Conservation (phyloP, 1,284 basidiomycete genomes). For the Xerocomus amazonicus region DNA sequence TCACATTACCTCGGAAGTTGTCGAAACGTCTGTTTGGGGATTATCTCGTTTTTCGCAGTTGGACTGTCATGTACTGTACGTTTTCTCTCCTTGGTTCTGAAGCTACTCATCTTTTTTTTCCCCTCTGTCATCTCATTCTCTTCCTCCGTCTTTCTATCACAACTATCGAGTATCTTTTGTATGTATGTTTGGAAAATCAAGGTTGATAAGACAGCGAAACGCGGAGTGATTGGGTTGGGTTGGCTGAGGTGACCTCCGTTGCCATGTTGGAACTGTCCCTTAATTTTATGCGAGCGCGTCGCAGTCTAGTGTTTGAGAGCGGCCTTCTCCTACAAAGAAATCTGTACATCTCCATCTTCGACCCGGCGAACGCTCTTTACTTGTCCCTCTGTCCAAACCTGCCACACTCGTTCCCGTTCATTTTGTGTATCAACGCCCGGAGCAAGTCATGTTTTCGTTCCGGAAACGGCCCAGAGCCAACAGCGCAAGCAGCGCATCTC, state of each 20-base stretch:
- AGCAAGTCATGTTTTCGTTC: conserved; percentile 63
- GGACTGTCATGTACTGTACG: conserved; percentile 37
- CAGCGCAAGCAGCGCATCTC: conserved; percentile 44
- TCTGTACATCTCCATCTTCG: conserved; percentile 8
- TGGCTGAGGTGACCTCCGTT: conserved; percentile 19
- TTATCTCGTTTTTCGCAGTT: conserved; percentile 30
- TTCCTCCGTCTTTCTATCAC: conserved; percentile 14
- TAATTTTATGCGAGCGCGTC: conserved; percentile 22
- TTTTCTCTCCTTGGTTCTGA: conserved; percentile 20
- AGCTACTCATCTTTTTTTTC: conserved; percentile 10
- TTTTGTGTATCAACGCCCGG: conserved; percentile 15
- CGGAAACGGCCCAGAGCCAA: conserved; percentile 49
- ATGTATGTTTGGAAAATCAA: conserved; percentile 34
- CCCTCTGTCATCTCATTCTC: neutral
- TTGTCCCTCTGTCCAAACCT: conserved; percentile 11
- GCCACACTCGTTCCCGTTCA: conserved; percentile 24
- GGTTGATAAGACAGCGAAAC: neutral
- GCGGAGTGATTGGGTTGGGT: neutral
- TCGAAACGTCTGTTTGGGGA: conserved; percentile 34
- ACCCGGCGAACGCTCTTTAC: conserved; percentile 20
- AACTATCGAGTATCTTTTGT: conserved; percentile 29
- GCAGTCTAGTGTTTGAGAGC: conserved; percentile 13
- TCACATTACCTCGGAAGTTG: conserved; percentile 26
- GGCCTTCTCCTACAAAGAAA: conserved; percentile 21
- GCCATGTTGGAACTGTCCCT: conserved; percentile 25